A percentile compares a stretch with the other conserved stretches of the same genome.
Evolutionary conservation across 495 filamentous ascomycete species (phyloP).

Genomic region (Podospora pseudoanserina): DNA sequence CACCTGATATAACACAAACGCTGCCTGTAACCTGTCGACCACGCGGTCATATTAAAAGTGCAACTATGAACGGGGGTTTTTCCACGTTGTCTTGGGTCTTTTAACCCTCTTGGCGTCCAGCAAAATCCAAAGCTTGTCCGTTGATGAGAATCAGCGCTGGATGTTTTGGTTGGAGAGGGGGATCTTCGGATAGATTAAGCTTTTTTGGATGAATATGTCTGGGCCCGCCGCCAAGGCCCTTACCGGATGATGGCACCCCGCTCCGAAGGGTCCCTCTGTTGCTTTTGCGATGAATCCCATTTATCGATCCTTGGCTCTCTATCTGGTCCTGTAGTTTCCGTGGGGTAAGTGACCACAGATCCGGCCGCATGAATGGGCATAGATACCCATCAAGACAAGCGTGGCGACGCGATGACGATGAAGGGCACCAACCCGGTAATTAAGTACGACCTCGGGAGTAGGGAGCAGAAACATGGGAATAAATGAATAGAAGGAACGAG

Average conservation of each 20-base stretch:
- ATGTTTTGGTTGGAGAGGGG: background rate
- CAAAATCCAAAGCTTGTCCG: background rate
- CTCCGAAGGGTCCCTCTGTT: background rate
- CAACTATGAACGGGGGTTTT: background rate
- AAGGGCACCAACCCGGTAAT: background rate
- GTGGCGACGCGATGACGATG: conserved; percentile 3
- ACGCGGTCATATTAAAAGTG: background rate
- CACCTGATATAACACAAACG: background rate
- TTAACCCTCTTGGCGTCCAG: background rate
- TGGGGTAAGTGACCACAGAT: background rate
- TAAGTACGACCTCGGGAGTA: background rate
- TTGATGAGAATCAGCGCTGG: background rate
- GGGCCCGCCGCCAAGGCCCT: conserved; percentile 4
- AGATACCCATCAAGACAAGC: background rate
- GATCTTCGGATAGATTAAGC: background rate
- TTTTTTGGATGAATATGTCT: conserved; percentile 11
- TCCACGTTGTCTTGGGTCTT: background rate
- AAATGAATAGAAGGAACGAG: background rate
- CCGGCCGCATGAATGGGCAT: background rate
- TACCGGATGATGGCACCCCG: background rate
- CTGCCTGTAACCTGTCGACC: background rate
- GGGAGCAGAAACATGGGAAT: background rate
- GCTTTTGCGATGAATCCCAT: background rate
- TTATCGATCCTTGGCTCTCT: background rate
- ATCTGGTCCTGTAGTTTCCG: background rate